phyloP scores from a whole-genome alignment of 139 green algal species.

The Zygnema circumcarinatum region DNA sequence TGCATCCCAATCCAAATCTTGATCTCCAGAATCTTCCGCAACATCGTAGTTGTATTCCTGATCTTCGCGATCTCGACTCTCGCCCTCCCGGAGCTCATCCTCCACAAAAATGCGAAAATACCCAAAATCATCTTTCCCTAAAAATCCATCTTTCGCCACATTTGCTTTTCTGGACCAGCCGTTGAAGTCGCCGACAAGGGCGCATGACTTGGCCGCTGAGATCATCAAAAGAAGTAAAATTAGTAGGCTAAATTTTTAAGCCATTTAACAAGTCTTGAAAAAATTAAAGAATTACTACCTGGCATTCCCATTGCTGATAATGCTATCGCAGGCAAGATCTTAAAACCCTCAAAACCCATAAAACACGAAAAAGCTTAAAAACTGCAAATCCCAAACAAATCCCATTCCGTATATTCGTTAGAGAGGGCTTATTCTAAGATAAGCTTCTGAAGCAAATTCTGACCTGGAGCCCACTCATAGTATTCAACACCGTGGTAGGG shows the following conservation, averaged over 20 bases:
- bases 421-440: too few relatives aligned
- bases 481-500: constrained; percentile 28
- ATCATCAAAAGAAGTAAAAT: too few relatives aligned
- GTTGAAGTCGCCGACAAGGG: constrained; percentile 96
- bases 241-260: not conserved
- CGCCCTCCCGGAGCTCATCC: constrained; percentile 22
- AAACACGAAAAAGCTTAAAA: not conserved
- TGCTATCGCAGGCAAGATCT: too few relatives aligned
- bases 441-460: too few relatives aligned
- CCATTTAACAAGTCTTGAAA: too few relatives aligned
- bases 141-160: not conserved
- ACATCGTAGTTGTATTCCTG: constrained; percentile 49
- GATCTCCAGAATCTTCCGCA: constrained; percentile 14
- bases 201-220: constrained; percentile 69
- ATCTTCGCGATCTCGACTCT: not conserved
- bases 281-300: not conserved
- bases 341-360: not conserved
- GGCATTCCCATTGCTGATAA: not conserved
- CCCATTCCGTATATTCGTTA: too few relatives aligned
- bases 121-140: constrained; percentile 77
- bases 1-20: constrained; percentile 28
- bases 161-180: constrained; percentile 78
- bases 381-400: not conserved
- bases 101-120: constrained; percentile 74
- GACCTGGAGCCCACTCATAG: constrained; percentile 53